A percentile compares a stretch with the other conserved stretches of the same genome.
phyloP scores from a whole-genome alignment of 352 stramenopile species.

The Phytopythium ostracodes region DNA sequence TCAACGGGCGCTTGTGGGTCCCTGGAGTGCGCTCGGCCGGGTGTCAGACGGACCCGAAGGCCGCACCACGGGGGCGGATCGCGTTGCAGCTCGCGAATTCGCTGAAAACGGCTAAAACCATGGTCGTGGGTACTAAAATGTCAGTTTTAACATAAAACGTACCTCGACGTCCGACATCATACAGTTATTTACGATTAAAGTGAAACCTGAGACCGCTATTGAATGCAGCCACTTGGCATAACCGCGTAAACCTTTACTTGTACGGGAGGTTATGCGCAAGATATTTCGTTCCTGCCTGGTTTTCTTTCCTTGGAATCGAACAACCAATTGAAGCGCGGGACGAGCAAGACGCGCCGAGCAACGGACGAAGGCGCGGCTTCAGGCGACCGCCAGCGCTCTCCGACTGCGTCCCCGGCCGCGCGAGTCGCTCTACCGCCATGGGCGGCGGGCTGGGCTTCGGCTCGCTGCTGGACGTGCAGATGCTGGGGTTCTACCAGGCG shows the following conservation, averaged over 20 bases:
- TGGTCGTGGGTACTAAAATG: background rate
- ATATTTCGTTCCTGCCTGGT: too few relatives aligned
- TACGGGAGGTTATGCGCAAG: too few relatives aligned
- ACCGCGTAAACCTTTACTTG: too few relatives aligned
- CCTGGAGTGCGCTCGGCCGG: background rate
- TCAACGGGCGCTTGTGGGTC: background rate
- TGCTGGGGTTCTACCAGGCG: constrained; percentile 79
- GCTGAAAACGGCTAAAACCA: too few relatives aligned
- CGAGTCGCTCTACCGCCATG: constrained; percentile 7
- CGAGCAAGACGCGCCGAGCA: too few relatives aligned
- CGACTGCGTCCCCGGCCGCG: background rate
- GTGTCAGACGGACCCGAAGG: too few relatives aligned
- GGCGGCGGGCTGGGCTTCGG: constrained; percentile 57
- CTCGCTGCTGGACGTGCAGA: constrained; percentile 62
- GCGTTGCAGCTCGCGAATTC: background rate
- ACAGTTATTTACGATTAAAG: too few relatives aligned
- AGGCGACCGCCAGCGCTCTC: too few relatives aligned
- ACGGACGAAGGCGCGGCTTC: too few relatives aligned
- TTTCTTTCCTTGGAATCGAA: background rate
- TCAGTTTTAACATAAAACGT: background rate
- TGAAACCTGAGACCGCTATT: too few relatives aligned
- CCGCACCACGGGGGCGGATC: too few relatives aligned
- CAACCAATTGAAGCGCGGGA: background rate
- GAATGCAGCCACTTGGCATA: too few relatives aligned
- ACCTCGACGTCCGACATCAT: background rate